Evolutionary conservation across 495 filamentous ascomycete species (phyloP).

Genomic region (Penicillium pancosmium): DNA sequence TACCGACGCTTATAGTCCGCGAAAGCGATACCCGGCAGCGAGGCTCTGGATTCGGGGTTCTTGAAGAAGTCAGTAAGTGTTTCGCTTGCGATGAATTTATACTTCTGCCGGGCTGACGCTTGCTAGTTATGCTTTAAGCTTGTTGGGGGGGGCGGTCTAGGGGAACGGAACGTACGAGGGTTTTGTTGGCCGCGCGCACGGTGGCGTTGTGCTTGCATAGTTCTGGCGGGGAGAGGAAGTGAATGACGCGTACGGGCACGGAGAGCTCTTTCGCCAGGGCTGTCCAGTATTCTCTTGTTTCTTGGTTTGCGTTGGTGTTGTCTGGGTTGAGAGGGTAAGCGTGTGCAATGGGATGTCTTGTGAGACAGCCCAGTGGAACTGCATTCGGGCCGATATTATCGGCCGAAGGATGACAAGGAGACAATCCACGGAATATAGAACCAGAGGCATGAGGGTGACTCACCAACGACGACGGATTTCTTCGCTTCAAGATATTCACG

Average conservation of each 20-base stretch:
- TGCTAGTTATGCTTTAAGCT: too few relatives aligned
- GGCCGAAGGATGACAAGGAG: neutral
- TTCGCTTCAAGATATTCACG: slow-evolving; percentile 62
- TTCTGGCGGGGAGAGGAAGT: slow-evolving; percentile 71
- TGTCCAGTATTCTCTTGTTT: slow-evolving; percentile 75
- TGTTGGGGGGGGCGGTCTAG: too few relatives aligned
- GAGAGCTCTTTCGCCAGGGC: slow-evolving; percentile 67
- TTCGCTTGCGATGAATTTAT: neutral
- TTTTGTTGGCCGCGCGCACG: slow-evolving; percentile 71
- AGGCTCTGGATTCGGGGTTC: slow-evolving; percentile 78
- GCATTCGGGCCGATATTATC: too few relatives aligned
- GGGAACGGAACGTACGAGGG: slow-evolving; percentile 28
- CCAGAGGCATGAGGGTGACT: slow-evolving; percentile 27
- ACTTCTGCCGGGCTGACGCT: neutral
- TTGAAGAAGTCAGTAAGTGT: slow-evolving; percentile 31
- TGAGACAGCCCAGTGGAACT: too few relatives aligned
- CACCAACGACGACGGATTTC: slow-evolving; percentile 75
- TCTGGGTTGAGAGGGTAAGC: slow-evolving; percentile 54
- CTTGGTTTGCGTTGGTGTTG: slow-evolving; percentile 86
- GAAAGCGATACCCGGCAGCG: slow-evolving; percentile 81
- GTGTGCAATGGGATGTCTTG: neutral
- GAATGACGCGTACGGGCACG: slow-evolving; percentile 81
- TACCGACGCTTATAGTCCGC: slow-evolving; percentile 69
- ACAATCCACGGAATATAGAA: neutral
- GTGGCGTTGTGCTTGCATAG: slow-evolving; percentile 90